phyloP scores from a whole-genome alignment of 805 yeast genomes.

The Teunomyces lycoperdinae region DNA sequence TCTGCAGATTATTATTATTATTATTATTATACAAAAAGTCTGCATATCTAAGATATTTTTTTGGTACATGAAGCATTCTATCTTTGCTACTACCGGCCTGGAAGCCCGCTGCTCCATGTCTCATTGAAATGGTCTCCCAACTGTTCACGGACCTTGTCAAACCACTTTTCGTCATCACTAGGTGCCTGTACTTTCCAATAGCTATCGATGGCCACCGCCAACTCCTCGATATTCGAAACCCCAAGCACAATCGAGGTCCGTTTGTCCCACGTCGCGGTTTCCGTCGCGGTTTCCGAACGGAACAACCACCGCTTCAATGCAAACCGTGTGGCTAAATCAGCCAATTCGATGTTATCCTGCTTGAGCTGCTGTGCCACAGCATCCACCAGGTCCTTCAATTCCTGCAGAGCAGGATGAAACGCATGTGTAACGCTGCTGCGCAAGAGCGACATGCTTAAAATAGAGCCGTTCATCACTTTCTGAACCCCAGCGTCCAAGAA shows the following conservation, averaged over 20 bases:
- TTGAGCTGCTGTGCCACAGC: constrained; percentile 40
- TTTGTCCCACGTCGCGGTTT: constrained; percentile 17
- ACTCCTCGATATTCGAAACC: constrained; percentile 61
- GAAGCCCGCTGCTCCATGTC: constrained; percentile 54
- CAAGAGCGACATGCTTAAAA: constrained; percentile 82
- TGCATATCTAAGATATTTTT: background rate
- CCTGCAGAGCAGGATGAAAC: constrained; percentile 77
- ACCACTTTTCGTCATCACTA: constrained; percentile 40
- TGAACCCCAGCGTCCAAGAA: constrained; percentile 58
- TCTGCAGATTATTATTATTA: background rate
- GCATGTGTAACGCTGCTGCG: constrained; percentile 62
- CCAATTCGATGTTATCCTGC: constrained; percentile 57
- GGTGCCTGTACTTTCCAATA: constrained; percentile 45
- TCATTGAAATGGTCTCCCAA: constrained; percentile 60
- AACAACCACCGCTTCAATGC: constrained; percentile 63
- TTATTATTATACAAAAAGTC: background rate
- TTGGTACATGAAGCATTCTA: background rate
- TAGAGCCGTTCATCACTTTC: constrained; percentile 74
- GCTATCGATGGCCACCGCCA: constrained; percentile 57
- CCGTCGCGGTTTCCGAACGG: constrained; percentile 13
- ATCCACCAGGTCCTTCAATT: constrained; percentile 52
- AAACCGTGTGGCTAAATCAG: constrained; percentile 76
- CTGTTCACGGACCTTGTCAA: constrained; percentile 39
- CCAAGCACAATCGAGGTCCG: constrained; percentile 71
- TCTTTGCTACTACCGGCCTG: constrained; percentile 1